Base-by-base conservation (phyloP, 495 filamentous ascomycete species). In the Copromyces sp. region DNA sequence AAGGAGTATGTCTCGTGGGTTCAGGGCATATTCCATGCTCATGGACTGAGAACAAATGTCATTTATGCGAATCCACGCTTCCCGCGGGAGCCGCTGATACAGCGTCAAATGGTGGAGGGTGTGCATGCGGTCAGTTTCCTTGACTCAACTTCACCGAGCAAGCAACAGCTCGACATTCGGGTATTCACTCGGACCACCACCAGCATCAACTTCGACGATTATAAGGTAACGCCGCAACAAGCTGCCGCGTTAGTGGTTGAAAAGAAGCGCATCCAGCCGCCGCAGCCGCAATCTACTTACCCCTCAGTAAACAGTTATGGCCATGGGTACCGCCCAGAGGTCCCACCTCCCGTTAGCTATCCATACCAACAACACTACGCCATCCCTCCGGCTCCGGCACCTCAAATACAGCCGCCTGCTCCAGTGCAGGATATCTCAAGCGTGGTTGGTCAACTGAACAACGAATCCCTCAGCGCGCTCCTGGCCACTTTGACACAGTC, bases 81-180 rank as follows among this genome's bases (percentile, higher is more conserved):
- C 40, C 86, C 90, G 39, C 88, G 94, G 44, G 87, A 88, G 47
- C 89, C 90, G 2, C 90, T 97, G 12, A 87, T 98, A 68, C 89
- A 92, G 74, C 88, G 93, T 71, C 94, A 97, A 79, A 91, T 95
- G 47, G 78, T 93, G 38, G 95, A 98, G 81, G 94, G 95, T 29
- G 95, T 99, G 16, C 89, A 90, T 61, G 95, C 92, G 32, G 91
- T 98, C 29, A 89, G 91, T 17, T 90, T 92, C 71, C 87, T 99
- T 17, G 89, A 90, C 44, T 83, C 86, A 8, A 81, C 83, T 59
- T 87, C 91, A 38, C 92, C 97, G 75, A 83, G 84, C 39, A 87
- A 85, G 2, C 89, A 90, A 68, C 91, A 89, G 74, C 90, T 98
- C 70, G 86, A 90, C 3, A 81, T 98, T 37, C 92, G 94, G 77